These are phyloP conservation scores for Trametes hirsuta DNA, from an alignment of 1,284 basidiomycete genomes.

Conservation along the genomic window DNA sequence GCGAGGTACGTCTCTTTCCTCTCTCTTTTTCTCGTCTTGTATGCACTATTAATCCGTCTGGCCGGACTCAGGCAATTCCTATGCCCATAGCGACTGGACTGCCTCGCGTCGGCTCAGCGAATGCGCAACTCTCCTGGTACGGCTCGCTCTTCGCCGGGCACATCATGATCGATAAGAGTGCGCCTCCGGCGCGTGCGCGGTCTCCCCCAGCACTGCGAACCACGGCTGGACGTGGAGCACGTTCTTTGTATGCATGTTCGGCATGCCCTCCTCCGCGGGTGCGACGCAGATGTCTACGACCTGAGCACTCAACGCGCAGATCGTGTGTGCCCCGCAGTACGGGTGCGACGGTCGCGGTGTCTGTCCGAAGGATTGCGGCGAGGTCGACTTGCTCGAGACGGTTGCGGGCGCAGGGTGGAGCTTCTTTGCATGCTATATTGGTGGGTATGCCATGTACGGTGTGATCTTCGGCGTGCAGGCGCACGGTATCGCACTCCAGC, in stretches of 20 bases:
- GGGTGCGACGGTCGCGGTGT: constrained; percentile 40
- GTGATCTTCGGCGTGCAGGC: constrained; percentile 35
- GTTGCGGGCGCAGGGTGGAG: constrained; percentile 29
- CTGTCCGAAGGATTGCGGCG: constrained; percentile 32
- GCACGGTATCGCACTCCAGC: constrained; percentile 33
- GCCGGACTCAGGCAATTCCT: constrained; percentile 28
- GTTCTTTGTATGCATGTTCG: constrained; percentile 32
- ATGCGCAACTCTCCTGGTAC: constrained; percentile 10
- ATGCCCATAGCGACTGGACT: constrained; percentile 26
- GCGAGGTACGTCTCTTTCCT: constrained; percentile 30
- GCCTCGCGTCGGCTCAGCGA: constrained; percentile 21
- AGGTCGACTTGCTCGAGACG: constrained; percentile 37
- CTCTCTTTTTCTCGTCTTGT: constrained; percentile 4
- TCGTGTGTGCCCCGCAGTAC: constrained; percentile 37
- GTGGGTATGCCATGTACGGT: constrained; percentile 25
- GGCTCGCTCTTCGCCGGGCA: constrained; percentile 23
- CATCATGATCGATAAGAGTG: constrained; percentile 32
- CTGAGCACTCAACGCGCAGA: constrained; percentile 36
- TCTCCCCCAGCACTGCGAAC: constrained; percentile 36
- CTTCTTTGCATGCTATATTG: constrained; percentile 31
- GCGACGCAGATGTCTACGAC: constrained; percentile 31
- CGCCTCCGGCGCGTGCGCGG: constrained; percentile 26
- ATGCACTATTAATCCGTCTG: constrained; percentile 13
- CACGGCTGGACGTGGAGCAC: constrained; percentile 36
- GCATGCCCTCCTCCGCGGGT: constrained; percentile 27